Percentiles rank a stretch among this genome's conserved stretches.
Evolutionary conservation across 352 stramenopile species (phyloP).

Genomic region (Globisporangium cystogenes): DNA sequence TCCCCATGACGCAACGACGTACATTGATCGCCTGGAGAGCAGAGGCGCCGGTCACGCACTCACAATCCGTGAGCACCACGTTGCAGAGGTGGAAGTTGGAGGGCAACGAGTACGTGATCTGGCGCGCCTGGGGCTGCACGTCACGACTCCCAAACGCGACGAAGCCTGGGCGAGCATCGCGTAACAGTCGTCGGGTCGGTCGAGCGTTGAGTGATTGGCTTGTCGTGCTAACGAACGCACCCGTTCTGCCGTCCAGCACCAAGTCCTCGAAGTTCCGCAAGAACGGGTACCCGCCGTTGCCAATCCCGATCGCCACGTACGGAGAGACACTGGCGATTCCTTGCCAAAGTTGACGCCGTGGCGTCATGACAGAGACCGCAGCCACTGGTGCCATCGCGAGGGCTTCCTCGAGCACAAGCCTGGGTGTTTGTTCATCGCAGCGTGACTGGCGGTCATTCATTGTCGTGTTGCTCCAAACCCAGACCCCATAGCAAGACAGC

Average conservation of each 20-base stretch:
- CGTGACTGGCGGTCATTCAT: background rate
- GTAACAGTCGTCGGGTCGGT: no score
- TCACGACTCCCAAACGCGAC: slow-evolving; percentile 12
- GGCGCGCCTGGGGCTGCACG: background rate
- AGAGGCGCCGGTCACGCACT: slow-evolving; percentile 10
- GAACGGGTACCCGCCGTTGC: slow-evolving; percentile 11
- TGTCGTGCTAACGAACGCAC: slow-evolving; percentile 1
- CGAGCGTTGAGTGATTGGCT: background rate
- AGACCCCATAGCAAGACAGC: background rate
- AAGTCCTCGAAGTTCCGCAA: slow-evolving; percentile 2
- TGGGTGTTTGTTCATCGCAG: background rate
- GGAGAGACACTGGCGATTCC: background rate
- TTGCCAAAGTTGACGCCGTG: slow-evolving; percentile 1
- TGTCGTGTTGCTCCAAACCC: no score
- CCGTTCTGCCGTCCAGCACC: background rate
- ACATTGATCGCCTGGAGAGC: slow-evolving; percentile 11
- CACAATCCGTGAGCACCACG: slow-evolving; percentile 9
- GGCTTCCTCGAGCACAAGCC: slow-evolving; percentile 9
- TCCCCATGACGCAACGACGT: background rate
- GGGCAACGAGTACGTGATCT: slow-evolving; percentile 7
- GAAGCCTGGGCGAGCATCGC: background rate
- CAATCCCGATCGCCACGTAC: slow-evolving; percentile 8
- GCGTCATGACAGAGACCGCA: slow-evolving; percentile 2
- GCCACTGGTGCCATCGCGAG: slow-evolving; percentile 3
- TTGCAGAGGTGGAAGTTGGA: background rate